Evolutionary conservation across 2,329 filamentous ascomycete genomes (phyloP), one percentile per base, ranked within the genome.

Genomic region (Furcasterigmium sp.): DNA sequence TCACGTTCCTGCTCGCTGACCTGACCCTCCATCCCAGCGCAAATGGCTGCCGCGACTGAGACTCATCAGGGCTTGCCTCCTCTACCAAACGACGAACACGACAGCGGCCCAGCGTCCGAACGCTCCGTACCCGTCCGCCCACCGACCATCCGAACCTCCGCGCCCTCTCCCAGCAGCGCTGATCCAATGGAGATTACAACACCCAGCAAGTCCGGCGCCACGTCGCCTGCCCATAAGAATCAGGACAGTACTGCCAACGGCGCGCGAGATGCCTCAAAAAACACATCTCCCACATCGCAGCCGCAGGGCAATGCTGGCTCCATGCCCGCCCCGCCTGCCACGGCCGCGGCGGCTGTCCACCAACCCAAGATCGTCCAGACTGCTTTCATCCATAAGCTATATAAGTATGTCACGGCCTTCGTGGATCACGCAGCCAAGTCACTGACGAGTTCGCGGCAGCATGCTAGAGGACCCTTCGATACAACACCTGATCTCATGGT

Each of bases 301-400:
- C 51, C 50, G 43, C 44, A 50, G 3, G 50, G 51, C 15, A 59
- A 54, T 42, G 63, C 62, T 40, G 63, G 58, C 41, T 65, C 62
- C 34, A 77, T 78, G 73, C 65, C 73, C 26, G 72, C 74, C 18
- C 74, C 73, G 14, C 62, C 65, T 17, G 65, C 71, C 3, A 67
- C 73, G n/a, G 82, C 84, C 17, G 82, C 83, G 1, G 81, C 85
- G 5, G 85, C 85, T 38, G 84, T 91, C 41, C 89, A 95, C 60
- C 91, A 95, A 61, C 91, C 93, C 46, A 98, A 98, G 68, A 91
- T 96, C 36, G 90, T 97, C 14, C 93, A 98, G 69, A 97, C 93
- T 10, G 93, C 93, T 18, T 98, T 98, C 59, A 97, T 98, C 52
- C 93, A 98, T 66, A 98, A 98, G 67, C 80, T 98, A 28, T 98